phyloP scores from a whole-genome alignment of 768 basidiomycete genomes.

The Phylloporus rhodoxanthus region DNA sequence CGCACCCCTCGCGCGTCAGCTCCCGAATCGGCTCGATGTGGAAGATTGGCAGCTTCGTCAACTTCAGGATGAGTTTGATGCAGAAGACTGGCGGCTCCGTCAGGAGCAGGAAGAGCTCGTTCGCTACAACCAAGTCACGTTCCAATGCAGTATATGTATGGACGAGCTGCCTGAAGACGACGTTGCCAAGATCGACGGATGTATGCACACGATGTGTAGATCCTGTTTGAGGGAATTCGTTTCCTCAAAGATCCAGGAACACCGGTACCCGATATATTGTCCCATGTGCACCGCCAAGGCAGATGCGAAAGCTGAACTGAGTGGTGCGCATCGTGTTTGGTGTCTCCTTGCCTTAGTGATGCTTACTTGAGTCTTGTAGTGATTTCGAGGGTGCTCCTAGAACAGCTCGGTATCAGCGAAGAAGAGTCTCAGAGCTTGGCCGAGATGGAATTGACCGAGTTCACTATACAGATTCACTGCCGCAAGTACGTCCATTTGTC shows the following conservation, averaged over 20 bases:
- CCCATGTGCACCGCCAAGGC: constrained; percentile 42
- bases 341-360: not conserved
- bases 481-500: constrained; percentile 34
- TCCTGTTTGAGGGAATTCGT: constrained; percentile 43
- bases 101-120: constrained; percentile 30
- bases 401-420: constrained; percentile 42
- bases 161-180: constrained; percentile 42
- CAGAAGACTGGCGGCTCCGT: constrained; percentile 37
- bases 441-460: constrained; percentile 43
- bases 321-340: constrained; percentile 19
- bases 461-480: constrained; percentile 44
- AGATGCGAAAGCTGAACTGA: not conserved
- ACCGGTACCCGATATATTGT: constrained; percentile 55
- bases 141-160: constrained; percentile 53
- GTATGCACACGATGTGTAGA: constrained; percentile 51
- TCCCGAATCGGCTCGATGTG: constrained; percentile 36
- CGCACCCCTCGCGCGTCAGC: not conserved
- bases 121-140: constrained; percentile 29
- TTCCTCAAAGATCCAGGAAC: constrained; percentile 42
- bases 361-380: constrained; percentile 22
- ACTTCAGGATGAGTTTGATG: constrained; percentile 36
- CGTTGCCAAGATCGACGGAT: constrained; percentile 39
- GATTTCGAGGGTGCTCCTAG: constrained; percentile 37
- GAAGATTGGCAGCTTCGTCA: constrained; percentile 35
- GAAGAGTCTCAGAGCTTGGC: constrained; percentile 36